Conservation (phyloP, 352 stramenopile species). For the Globisporangium polare region DNA sequence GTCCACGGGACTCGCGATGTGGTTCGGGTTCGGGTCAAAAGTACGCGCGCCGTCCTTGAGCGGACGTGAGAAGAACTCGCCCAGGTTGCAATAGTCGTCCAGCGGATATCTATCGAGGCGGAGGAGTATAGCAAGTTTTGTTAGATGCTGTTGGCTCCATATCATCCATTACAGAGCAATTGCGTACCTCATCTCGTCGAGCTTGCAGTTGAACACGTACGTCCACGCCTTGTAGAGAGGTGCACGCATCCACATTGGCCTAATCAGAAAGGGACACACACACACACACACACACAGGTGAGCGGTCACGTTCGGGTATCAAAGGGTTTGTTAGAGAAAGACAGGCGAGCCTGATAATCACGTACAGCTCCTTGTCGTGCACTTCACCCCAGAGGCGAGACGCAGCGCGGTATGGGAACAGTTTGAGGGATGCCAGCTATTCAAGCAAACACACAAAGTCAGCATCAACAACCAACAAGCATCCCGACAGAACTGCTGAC, state of each 20-base stretch:
- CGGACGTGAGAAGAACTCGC: conserved; percentile 82
- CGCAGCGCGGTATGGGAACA: conserved; percentile 72
- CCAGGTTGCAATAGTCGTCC: conserved; percentile 68
- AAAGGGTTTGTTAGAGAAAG: neutral
- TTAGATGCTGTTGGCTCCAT: neutral
- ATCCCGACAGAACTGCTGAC: neutral
- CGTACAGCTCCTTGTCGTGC: conserved; percentile 80
- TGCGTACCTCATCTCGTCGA: conserved; percentile 71
- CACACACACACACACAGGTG: conserved; percentile 11
- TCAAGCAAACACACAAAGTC: conserved; percentile 5
- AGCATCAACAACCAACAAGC: neutral
- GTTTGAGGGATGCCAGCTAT: conserved; percentile 61
- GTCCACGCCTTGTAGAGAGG: conserved; percentile 86
- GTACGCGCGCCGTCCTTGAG: conserved; percentile 59
- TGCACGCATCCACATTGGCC: conserved; percentile 58
- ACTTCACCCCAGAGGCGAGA: conserved; percentile 76
- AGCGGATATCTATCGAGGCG: conserved; percentile 40
- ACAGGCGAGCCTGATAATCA: neutral
- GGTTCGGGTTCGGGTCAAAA: conserved; percentile 31
- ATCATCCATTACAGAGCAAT: neutral
- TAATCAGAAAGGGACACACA: conserved; percentile 16
- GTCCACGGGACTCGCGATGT: conserved; percentile 58
- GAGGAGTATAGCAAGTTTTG: neutral
- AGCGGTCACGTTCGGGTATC: neutral
- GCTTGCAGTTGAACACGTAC: conserved; percentile 70